Evolutionary conservation across 108 stramenopile genomes (phyloP).

Genomic region (Nitzschia sp.): DNA sequence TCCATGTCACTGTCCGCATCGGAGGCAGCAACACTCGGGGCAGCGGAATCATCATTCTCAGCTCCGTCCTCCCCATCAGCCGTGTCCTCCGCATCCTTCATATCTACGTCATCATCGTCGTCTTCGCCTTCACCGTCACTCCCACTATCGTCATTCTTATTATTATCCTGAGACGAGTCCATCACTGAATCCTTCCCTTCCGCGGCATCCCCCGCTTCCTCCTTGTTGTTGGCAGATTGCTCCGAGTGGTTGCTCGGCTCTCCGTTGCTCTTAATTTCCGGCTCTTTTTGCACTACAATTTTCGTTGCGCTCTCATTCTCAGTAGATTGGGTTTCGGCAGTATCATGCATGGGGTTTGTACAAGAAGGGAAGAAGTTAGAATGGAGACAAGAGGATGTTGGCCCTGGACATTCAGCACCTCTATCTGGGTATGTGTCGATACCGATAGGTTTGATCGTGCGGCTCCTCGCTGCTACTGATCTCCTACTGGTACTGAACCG

Average conservation of each 20-base stretch:
- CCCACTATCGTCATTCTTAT: background rate
- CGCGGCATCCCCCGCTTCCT: background rate
- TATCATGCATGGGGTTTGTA: constrained; percentile 22
- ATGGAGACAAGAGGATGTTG: too few relatives aligned
- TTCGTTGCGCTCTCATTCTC: constrained; percentile 10
- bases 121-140: background rate
- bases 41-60: background rate
- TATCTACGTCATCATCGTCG: constrained; percentile 23
- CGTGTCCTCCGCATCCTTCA: constrained; percentile 22
- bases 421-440: too few relatives aligned
- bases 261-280: constrained; percentile 1
- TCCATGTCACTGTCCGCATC: background rate
- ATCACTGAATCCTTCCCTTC: background rate
- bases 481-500: too few relatives aligned
- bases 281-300: background rate
- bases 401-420: too few relatives aligned
- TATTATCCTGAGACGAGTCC: background rate
- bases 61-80: background rate
- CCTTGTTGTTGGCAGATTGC: background rate
- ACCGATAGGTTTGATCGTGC: too few relatives aligned
- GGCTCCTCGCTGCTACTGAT: too few relatives aligned
- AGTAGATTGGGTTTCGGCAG: background rate
- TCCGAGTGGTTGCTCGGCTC: background rate
- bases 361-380: background rate
- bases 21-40: background rate